phyloP scores from a whole-genome alignment of 768 basidiomycete species.

The Lactarius sp. region DNA sequence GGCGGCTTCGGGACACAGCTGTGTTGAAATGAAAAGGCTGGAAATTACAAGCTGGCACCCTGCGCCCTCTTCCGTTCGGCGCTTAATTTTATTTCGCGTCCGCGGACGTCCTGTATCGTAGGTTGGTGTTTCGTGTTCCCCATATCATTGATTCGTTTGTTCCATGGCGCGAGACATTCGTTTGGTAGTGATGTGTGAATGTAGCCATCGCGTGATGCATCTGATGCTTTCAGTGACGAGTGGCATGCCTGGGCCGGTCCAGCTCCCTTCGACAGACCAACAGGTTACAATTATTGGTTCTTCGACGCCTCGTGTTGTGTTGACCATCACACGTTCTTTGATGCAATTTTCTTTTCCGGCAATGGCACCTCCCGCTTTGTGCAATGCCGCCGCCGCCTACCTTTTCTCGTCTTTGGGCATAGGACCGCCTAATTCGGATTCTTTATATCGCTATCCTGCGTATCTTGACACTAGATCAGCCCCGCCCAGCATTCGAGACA shows the following conservation, averaged over 20 bases:
- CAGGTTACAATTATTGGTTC: background rate
- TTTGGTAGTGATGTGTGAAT: background rate
- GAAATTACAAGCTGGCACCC: background rate
- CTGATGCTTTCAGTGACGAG: constrained; percentile 3
- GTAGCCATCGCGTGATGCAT: background rate
- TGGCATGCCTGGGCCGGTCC: constrained; percentile 9
- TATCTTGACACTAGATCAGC: constrained; percentile 1
- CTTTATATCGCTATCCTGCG: background rate
- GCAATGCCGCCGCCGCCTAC: background rate
- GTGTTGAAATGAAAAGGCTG: background rate
- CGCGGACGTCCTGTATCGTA: background rate
- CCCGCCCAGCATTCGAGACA: background rate
- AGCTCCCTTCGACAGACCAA: background rate
- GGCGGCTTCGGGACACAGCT: constrained; percentile 6
- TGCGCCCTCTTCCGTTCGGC: background rate
- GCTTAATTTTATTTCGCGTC: constrained; percentile 11
- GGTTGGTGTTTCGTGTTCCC: background rate
- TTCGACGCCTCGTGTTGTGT: constrained; percentile 10
- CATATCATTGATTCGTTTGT: background rate
- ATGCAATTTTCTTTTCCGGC: constrained; percentile 2
- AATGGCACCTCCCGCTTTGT: background rate
- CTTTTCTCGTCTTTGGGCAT: background rate
- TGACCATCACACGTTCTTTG: constrained; percentile 19
- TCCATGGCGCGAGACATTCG: background rate
- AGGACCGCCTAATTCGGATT: background rate